Conservation (phyloP, 441 rosid species). For the Kokia cookei region DNA sequence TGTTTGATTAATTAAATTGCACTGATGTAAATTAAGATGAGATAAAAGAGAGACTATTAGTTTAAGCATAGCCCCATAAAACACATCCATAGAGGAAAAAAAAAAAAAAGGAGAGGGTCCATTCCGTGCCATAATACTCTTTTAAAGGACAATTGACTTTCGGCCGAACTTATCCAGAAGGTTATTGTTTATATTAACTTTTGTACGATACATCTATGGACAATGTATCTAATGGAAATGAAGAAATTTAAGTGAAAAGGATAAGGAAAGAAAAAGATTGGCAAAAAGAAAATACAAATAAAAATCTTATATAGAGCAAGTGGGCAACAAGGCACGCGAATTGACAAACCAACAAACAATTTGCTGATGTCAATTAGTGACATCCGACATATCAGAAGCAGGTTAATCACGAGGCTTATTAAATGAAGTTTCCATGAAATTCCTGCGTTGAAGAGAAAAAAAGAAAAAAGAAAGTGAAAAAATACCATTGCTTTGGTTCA, state of each 20-base stretch:
- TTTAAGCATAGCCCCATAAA: too few species aligned
- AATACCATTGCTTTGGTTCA: neutral
- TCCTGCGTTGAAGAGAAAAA: too few species aligned
- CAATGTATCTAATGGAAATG: constrained; percentile 10
- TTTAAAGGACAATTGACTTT: constrained; percentile 22
- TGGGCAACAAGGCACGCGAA: neutral
- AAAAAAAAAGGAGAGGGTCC: neutral
- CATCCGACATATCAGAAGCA: neutral
- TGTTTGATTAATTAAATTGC: too few species aligned
- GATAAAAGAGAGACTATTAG: too few species aligned
- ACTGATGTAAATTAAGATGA: too few species aligned
- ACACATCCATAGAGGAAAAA: too few species aligned
- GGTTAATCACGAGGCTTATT: constrained; percentile 4
- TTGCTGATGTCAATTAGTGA: neutral
- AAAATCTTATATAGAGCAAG: neutral
- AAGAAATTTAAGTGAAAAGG: neutral
- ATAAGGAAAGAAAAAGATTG: neutral
- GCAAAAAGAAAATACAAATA: neutral
- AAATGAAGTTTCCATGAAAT: constrained; percentile 14
- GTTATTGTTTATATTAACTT: neutral
- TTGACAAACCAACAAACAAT: neutral
- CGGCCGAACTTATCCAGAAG: constrained; percentile 15
- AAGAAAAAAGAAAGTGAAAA: neutral
- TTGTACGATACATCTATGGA: neutral
- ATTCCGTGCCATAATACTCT: neutral